Percentiles rank a stretch among this genome's conserved stretches.
These are phyloP conservation scores for Blastobotrys muscicola DNA, from an alignment of 805 yeast species.

Conservation along the genomic window DNA sequence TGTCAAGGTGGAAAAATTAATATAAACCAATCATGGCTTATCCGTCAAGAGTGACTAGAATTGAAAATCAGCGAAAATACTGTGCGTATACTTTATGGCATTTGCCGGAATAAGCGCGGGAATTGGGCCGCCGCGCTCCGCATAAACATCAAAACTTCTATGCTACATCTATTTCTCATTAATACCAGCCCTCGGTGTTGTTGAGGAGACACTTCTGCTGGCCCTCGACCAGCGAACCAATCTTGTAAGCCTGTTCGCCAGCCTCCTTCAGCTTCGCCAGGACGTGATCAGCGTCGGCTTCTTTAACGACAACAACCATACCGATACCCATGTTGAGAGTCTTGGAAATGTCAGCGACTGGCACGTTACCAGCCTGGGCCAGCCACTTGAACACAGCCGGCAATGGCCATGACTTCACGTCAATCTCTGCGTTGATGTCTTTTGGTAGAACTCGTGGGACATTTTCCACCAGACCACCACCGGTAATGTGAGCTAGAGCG, in stretches of 20 bases:
- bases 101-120: too few species aligned
- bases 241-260: conserved; percentile 66
- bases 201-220: conserved; percentile 30
- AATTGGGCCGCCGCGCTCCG: too few species aligned
- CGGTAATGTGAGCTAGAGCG: conserved; percentile 95
- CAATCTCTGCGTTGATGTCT: conserved; percentile 68
- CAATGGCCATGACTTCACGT: conserved; percentile 70
- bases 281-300: conserved; percentile 52
- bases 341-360: conserved; percentile 71
- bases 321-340: conserved; percentile 96
- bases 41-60: too few species aligned
- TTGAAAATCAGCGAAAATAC: too few species aligned
- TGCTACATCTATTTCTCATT: conserved; percentile 2
- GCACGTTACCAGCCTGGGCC: conserved; percentile 85
- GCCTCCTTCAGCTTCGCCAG: conserved; percentile 44
- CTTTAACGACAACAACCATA: conserved; percentile 80
- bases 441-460: conserved; percentile 90
- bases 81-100: too few species aligned
- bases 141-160: too few species aligned
- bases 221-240: conserved; percentile 48
- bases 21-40: too few species aligned
- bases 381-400: conserved; percentile 92
- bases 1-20: too few species aligned
- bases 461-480: conserved; percentile 96
- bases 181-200: conserved; percentile 28